phyloP scores from a whole-genome alignment of 148 eudicot genomes.

The Persicaria tinctoria region DNA sequence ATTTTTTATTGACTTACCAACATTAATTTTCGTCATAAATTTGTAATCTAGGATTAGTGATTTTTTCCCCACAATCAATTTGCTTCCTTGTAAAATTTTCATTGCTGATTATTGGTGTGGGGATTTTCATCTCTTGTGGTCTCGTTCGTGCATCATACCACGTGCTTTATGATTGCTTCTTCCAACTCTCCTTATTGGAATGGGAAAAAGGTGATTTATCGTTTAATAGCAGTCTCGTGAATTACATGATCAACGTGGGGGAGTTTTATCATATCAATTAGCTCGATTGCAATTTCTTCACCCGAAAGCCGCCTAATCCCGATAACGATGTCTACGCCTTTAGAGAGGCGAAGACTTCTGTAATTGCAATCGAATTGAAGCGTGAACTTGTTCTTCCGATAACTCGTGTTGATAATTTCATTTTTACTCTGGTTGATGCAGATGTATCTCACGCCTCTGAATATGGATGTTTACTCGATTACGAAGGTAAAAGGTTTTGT shows the following conservation, averaged over 20 bases:
- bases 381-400: not conserved
- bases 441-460: constrained; percentile 99
- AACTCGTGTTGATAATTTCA: not conserved
- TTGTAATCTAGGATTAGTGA: not conserved
- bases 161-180: not conserved
- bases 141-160: not conserved
- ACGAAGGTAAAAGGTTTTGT: too few species aligned
- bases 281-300: constrained; percentile 82
- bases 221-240: constrained; percentile 26
- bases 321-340: constrained; percentile 87
- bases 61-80: not conserved
- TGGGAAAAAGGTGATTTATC: not conserved
- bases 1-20: not conserved
- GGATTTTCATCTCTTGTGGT: not conserved
- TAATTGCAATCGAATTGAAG: not conserved
- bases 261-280: constrained; percentile 81
- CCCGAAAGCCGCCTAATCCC: constrained; percentile 76
- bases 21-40: not conserved
- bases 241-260: constrained; percentile 79
- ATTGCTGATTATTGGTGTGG: not conserved
- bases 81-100: not conserved
- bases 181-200: not conserved
- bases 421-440: constrained; percentile 23
- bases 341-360: constrained; percentile 46
- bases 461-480: constrained; percentile 84